Evolutionary conservation across 345 rosid genomes (phyloP), one percentile per base, ranked within the genome.

Genomic region (Boechera divaricarpa): DNA sequence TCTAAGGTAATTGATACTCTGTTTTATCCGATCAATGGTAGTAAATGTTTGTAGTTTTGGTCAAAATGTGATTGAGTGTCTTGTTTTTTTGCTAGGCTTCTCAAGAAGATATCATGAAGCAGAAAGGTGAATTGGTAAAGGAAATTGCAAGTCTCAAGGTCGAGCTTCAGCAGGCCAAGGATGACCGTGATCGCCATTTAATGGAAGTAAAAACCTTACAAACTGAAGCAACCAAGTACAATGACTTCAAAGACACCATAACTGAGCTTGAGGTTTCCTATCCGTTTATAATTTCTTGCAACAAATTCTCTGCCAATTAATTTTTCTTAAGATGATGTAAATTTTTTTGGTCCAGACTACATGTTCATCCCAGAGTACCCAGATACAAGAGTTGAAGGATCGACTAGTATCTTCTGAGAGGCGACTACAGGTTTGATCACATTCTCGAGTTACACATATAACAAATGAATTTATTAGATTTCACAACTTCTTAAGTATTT

Each of bases 241-340:
- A 89, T 81, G 94, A 91, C 72, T 81, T 88, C 68, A 86, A 89
- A 35, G 66, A 77, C 60, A 86, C 83, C 84, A 89, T 97, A 78
- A 82, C 85, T 12, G 93, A 88, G 80, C 84, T 95, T 26, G 94
- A 95, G 99, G 98, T 92, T 15, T 77, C 65, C 55, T 62, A 8
- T 51, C 65, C 0, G 31, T 24, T 28, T 56, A 63, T 39, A 29
- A 11, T 62, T 63, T 65, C 66, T 48, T 21, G 42, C 49, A 5
- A 38, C 13, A 31, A 10, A 42, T 16, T 33, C 8, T 47, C 36
- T 56, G 55, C 67, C 39, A 0, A 72, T 39, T 59, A n/a, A 28
- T 24, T 24, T 16, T 41, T 70, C 62, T 36, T 62, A 72, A 67
- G 47, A 67, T 45, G 59, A 60, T 74, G 66, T 76, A 74, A 70